Evolutionary conservation across 257 asterid genomes (phyloP).

Genomic region (Perilla frutescens): DNA sequence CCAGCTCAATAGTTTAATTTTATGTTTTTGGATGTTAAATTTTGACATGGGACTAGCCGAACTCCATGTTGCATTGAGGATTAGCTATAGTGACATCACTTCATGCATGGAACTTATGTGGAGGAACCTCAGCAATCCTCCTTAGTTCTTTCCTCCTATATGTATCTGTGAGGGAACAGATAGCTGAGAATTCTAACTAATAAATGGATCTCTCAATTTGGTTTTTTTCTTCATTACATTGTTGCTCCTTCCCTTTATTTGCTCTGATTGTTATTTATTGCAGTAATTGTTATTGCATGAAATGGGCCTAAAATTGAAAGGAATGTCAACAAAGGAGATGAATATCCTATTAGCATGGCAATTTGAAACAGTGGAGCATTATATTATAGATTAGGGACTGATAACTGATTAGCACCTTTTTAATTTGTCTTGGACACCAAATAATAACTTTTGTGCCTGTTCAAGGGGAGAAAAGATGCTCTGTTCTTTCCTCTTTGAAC

Average conservation of each 20-base stretch:
- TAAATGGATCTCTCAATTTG: background rate
- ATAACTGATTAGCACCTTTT: background rate
- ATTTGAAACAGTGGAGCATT: background rate
- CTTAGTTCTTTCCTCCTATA: background rate
- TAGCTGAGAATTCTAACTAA: background rate
- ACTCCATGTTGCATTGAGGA: background rate
- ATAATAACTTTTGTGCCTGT: too few relatives aligned
- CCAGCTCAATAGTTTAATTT: conserved; percentile 1
- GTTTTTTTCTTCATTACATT: background rate
- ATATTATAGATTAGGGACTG: background rate
- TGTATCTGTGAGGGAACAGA: background rate
- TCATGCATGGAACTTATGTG: background rate
- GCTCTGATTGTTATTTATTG: background rate
- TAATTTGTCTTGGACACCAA: too few relatives aligned
- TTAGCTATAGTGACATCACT: conserved; percentile 14
- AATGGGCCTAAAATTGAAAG: background rate
- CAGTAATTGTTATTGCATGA: background rate
- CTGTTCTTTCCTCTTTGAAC: too few relatives aligned
- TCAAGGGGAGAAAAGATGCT: too few relatives aligned
- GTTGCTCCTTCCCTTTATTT: background rate
- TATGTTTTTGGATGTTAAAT: background rate
- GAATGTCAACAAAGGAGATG: background rate
- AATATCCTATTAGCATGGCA: conserved; percentile 5
- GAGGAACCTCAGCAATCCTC: conserved; percentile 5
- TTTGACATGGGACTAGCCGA: background rate